Evolutionary conservation across 495 filamentous ascomycete species (phyloP).

Genomic region (Coniosporium apollinis): DNA sequence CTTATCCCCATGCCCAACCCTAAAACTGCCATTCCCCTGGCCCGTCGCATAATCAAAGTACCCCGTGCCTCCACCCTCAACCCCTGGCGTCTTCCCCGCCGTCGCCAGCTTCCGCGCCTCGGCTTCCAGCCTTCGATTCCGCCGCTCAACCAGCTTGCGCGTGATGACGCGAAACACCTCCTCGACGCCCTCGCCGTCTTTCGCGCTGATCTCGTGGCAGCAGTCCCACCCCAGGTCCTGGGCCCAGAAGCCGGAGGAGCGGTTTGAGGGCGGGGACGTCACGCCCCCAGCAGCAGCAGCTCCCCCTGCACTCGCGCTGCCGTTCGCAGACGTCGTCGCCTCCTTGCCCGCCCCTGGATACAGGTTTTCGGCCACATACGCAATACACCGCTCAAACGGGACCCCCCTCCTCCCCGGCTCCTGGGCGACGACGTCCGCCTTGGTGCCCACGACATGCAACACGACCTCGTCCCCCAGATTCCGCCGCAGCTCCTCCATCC

Average conservation of each 20-base stretch:
- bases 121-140: slow-evolving; percentile 39
- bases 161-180: slow-evolving; percentile 95
- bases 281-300: slow-evolving; percentile 19
- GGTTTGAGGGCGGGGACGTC: slow-evolving; percentile 54
- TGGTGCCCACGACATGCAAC: slow-evolving; percentile 93
- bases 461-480: slow-evolving; percentile 59
- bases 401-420: slow-evolving; percentile 65
- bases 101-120: too few species aligned
- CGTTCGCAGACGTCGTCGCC: slow-evolving; percentile 6
- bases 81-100: slow-evolving; percentile 19
- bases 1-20: slow-evolving; percentile 39
- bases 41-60: slow-evolving; percentile 21
- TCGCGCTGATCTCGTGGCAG: slow-evolving; percentile 90
- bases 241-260: slow-evolving; percentile 74
- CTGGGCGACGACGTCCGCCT: slow-evolving; percentile 72
- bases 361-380: slow-evolving; percentile 83
- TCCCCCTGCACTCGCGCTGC: slow-evolving; percentile 4
- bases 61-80: slow-evolving; percentile 19
- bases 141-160: slow-evolving; percentile 85
- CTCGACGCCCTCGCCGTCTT: slow-evolving; percentile 89
- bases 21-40: slow-evolving; percentile 35
- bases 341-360: too few species aligned
- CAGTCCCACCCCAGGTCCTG: slow-evolving; percentile 90
- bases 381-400: slow-evolving; percentile 85
- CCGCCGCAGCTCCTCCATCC: slow-evolving; percentile 63